These are phyloP conservation scores for Talaromyces ruber DNA, from an alignment of 495 filamentous ascomycete species.

Conservation along the genomic window DNA sequence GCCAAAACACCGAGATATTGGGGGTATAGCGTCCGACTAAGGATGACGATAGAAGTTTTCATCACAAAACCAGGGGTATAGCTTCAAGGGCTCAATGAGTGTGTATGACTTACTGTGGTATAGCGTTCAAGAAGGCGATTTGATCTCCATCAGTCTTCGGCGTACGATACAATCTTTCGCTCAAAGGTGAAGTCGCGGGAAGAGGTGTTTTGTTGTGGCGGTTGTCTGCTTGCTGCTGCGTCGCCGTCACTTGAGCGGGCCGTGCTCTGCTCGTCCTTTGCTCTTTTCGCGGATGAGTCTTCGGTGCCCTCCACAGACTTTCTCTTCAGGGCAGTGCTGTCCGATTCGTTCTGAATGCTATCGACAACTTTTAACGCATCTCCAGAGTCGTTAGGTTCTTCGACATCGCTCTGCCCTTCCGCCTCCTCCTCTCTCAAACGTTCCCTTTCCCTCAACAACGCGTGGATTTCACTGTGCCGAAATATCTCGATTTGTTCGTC, in stretches of 20 bases:
- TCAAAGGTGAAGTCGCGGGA: not conserved
- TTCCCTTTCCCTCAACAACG: slow-evolving; percentile 49
- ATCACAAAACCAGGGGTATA: slow-evolving; percentile 12
- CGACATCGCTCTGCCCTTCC: not conserved
- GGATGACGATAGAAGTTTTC: slow-evolving; percentile 25
- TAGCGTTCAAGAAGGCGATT: not conserved
- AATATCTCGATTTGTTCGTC: slow-evolving; percentile 89
- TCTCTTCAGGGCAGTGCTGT: not conserved
- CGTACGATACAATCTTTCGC: slow-evolving; percentile 2
- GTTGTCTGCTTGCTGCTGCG: not conserved
- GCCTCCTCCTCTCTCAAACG: slow-evolving; percentile 23
- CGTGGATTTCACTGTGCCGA: slow-evolving; percentile 78
- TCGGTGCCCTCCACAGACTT: not conserved
- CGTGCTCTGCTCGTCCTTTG: not conserved
- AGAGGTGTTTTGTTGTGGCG: not conserved
- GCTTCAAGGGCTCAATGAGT: not conserved
- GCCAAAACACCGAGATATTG: slow-evolving; percentile 7
- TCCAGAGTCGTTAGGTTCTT: not conserved
- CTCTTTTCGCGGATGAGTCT: not conserved
- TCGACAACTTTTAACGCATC: not conserved
- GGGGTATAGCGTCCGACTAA: slow-evolving; percentile 20
- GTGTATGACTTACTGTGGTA: not conserved
- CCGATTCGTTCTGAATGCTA: not conserved
- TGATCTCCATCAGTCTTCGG: not conserved
- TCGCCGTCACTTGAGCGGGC: not conserved